phyloP scores from a whole-genome alignment of 2,329 filamentous ascomycete species.

The Pseudocercospora crystallina region DNA sequence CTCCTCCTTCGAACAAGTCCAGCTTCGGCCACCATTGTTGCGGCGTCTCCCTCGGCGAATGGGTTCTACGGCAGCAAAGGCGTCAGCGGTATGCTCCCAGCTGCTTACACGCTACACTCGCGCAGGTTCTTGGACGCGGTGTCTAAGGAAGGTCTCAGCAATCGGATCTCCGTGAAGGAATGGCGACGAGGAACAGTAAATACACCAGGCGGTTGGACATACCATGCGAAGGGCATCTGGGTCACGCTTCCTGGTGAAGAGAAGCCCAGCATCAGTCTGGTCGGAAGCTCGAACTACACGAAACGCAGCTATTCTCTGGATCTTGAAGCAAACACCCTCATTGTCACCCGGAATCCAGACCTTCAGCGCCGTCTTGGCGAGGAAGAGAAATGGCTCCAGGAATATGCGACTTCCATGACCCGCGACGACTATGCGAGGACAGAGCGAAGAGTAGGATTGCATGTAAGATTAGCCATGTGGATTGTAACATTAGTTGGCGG shows the following conservation, averaged over 20 bases:
- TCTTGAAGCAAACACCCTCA: constrained; percentile 81
- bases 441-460: constrained; percentile 80
- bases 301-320: constrained; percentile 90
- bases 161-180: constrained; percentile 73
- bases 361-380: constrained; percentile 72
- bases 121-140: constrained; percentile 73
- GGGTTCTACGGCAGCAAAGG: constrained; percentile 90
- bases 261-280: constrained; percentile 73
- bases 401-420: constrained; percentile 67
- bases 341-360: constrained; percentile 74
- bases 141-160: constrained; percentile 50
- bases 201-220: constrained; percentile 86
- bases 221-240: constrained; percentile 97
- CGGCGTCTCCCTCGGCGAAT: constrained; percentile 89
- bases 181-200: constrained; percentile 83
- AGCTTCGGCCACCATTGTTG: constrained; percentile 75
- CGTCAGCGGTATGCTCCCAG: constrained; percentile 84
- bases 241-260: constrained; percentile 65
- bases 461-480: constrained; percentile 90
- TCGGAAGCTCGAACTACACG: constrained; percentile 95
- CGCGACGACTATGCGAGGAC: constrained; percentile 76
- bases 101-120: constrained; percentile 87
- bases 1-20: constrained; percentile 75
- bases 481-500: constrained; percentile 83
- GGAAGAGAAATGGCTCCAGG: constrained; percentile 78